phyloP scores from a whole-genome alignment of 129 eudicot genomes.

The Kitagawia praeruptora region DNA sequence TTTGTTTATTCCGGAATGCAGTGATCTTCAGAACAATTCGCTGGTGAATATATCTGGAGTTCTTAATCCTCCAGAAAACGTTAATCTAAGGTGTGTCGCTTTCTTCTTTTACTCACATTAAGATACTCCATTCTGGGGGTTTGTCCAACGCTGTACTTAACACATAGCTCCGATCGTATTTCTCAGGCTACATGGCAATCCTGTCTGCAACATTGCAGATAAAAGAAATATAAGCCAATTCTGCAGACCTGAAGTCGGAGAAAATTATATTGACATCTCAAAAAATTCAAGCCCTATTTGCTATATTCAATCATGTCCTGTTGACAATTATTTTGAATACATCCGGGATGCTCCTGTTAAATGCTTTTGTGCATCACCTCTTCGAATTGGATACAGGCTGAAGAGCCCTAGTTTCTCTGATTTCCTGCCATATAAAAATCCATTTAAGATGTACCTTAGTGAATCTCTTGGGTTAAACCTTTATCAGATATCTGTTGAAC shows the following conservation, averaged over 20 bases:
- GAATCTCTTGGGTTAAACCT: constrained; percentile 35
- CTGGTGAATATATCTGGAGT: constrained; percentile 48
- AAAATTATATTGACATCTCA: constrained; percentile 13
- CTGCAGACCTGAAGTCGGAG: constrained; percentile 43
- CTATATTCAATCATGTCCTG: constrained; percentile 60
- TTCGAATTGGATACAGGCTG: constrained; percentile 61
- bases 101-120: background rate
- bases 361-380: constrained; percentile 90
- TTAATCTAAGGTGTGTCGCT: constrained; percentile 48
- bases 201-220: constrained; percentile 45
- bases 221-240: constrained; percentile 34
- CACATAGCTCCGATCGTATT: background rate
- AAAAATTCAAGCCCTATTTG: constrained; percentile 28
- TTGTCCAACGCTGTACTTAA: background rate
- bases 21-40: constrained; percentile 57
- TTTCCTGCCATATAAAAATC: constrained; percentile 48
- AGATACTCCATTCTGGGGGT: background rate
- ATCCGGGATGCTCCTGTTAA: constrained; percentile 43
- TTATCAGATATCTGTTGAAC: constrained; percentile 59
- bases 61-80: constrained; percentile 57
- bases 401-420: constrained; percentile 84
- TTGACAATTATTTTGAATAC: constrained; percentile 39
- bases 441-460: constrained; percentile 49
- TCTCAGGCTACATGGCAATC: constrained; percentile 67
- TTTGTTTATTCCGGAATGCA: constrained; percentile 16